A percentile compares a stretch with the other conserved stretches of the same genome.
phyloP scores from a whole-genome alignment of 768 basidiomycete species.

The Leccinum arenicola region DNA sequence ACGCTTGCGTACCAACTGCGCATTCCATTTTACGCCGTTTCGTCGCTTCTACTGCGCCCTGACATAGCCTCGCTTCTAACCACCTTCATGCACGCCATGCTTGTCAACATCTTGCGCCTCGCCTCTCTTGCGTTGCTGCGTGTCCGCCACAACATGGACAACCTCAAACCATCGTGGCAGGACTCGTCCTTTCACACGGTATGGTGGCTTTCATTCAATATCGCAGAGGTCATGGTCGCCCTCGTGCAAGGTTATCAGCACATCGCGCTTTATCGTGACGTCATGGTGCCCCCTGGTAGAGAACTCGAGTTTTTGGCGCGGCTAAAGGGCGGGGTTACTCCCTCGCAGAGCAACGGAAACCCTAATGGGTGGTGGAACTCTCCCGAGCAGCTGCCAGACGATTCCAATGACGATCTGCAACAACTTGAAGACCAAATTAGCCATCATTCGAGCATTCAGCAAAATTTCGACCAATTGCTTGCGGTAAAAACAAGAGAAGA shows the following conservation, averaged over 20 bases:
- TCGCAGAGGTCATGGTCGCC: constrained; percentile 62
- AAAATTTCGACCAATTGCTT: constrained; percentile 65
- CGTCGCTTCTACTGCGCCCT: constrained; percentile 30
- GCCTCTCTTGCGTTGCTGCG: constrained; percentile 51
- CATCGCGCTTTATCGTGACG: constrained; percentile 64
- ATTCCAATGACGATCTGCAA: constrained; percentile 17
- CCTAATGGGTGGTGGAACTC: constrained; percentile 11
- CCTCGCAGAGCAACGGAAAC: constrained; percentile 9
- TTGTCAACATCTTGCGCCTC: constrained; percentile 54
- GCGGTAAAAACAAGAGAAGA: constrained; percentile 67
- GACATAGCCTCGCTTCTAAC: constrained; percentile 35
- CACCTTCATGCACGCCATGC: constrained; percentile 45
- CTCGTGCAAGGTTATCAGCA: constrained; percentile 71
- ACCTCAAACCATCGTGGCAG: constrained; percentile 48
- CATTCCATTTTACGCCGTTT: constrained; percentile 34
- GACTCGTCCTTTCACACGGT: constrained; percentile 59
- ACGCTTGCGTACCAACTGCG: constrained; percentile 29
- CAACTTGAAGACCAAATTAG: constrained; percentile 20
- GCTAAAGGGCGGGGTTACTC: constrained; percentile 16
- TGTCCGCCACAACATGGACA: constrained; percentile 42
- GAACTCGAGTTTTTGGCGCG: constrained; percentile 38
- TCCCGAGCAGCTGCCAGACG: constrained; percentile 4
- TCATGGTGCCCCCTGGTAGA: constrained; percentile 50
- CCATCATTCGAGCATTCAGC: constrained; percentile 47
- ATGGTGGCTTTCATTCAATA: constrained; percentile 76